These are phyloP conservation scores for Exophiala lecanii-corni DNA, from an alignment of 2,329 filamentous ascomycete species.

Conservation along the genomic window DNA sequence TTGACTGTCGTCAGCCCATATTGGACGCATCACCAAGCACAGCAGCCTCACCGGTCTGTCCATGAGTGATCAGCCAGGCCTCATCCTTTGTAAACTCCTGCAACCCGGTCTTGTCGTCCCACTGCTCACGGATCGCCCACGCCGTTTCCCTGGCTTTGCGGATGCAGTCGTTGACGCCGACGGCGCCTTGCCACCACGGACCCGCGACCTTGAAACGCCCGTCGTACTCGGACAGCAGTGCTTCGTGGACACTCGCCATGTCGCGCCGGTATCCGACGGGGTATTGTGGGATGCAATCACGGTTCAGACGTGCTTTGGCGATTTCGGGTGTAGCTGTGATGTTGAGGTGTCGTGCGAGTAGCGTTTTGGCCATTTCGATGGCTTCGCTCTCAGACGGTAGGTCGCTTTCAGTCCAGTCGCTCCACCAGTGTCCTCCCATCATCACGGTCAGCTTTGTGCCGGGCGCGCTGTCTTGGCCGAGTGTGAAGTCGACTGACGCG, in stretches of 20 bases:
- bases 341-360: conserved; percentile 69
- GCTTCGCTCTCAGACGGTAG: conserved; percentile 64
- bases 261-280: conserved; percentile 67
- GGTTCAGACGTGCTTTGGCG: conserved; percentile 57
- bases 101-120: conserved; percentile 22
- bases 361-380: conserved; percentile 61
- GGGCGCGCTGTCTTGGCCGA: conserved; percentile 50
- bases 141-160: conserved; percentile 53
- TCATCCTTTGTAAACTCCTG: conserved; percentile 17
- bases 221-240: conserved; percentile 53
- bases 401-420: conserved; percentile 49
- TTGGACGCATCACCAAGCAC: too few species aligned
- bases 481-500: conserved; percentile 2
- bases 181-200: conserved; percentile 45
- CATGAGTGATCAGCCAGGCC: too few species aligned
- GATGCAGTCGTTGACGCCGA: conserved; percentile 53
- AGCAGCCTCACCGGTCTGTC: too few species aligned
- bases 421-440: conserved; percentile 91
- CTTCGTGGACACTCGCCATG: conserved; percentile 54
- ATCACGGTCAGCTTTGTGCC: conserved; percentile 92
- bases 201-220: conserved; percentile 62
- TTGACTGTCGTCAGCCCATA: too few species aligned
- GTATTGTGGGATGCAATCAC: conserved; percentile 87
- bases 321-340: conserved; percentile 61
- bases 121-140: conserved; percentile 21